A percentile compares a stretch with the other conserved stretches of the same genome.
Conservation (phyloP, 371 early-diverging fungal species). For the Actinomortierella wolfii region DNA sequence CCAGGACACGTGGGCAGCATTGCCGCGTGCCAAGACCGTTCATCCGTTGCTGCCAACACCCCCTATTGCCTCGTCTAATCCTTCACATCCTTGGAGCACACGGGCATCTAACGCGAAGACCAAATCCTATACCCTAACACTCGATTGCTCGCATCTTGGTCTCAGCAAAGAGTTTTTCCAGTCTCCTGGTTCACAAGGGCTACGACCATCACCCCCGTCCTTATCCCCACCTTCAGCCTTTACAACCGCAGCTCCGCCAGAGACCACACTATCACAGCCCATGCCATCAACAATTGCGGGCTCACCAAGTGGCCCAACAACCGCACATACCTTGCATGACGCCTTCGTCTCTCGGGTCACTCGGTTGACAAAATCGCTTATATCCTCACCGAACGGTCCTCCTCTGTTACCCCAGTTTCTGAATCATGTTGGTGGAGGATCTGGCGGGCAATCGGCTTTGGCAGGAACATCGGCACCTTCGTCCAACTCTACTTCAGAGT, state of each 20-base stretch:
- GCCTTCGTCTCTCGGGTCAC: too few relatives aligned
- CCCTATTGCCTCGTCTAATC: too few relatives aligned
- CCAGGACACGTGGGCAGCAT: conserved; percentile 2
- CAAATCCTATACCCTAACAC: conserved; percentile 12
- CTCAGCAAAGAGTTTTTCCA: conserved; percentile 18
- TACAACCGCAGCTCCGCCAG: neutral
- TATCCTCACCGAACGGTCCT: neutral
- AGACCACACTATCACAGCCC: too few relatives aligned
- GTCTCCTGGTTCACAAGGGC: neutral
- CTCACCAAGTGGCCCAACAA: too few relatives aligned
- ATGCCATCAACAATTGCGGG: too few relatives aligned
- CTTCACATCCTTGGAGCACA: too few relatives aligned
- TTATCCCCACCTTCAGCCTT: neutral
- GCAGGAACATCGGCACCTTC: neutral
- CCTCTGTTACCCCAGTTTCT: conserved; percentile 1
- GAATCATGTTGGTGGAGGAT: neutral
- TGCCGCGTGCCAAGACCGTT: neutral
- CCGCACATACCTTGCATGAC: too few relatives aligned
- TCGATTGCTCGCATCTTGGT: conserved; percentile 42
- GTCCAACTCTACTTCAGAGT: neutral
- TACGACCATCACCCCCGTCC: neutral
- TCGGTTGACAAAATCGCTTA: too few relatives aligned
- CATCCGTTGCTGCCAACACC: too few relatives aligned
- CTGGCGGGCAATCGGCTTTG: neutral
- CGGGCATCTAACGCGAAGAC: too few relatives aligned